These are phyloP conservation scores for Aspergillus pseudonomiae DNA, from an alignment of 2,329 filamentous ascomycete species.

Conservation along the genomic window DNA sequence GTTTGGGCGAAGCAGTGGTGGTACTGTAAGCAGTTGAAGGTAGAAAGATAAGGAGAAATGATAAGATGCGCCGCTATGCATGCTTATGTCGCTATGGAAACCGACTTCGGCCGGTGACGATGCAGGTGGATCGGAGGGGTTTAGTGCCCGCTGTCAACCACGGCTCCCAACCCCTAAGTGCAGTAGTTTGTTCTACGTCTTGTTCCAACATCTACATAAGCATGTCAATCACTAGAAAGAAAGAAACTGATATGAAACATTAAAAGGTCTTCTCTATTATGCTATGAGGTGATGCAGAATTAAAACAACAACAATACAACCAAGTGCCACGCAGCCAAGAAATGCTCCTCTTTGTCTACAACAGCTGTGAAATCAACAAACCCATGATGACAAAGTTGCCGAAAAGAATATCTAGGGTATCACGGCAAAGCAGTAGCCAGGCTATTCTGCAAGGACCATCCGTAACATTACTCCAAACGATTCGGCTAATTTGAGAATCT, in stretches of 20 bases:
- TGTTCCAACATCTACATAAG: neutral
- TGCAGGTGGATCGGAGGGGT: slow-evolving; percentile 2
- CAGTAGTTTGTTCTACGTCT: neutral
- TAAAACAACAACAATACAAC: neutral
- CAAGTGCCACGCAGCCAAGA: neutral
- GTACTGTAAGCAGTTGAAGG: neutral
- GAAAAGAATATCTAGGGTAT: slow-evolving; percentile 19
- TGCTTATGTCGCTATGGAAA: slow-evolving; percentile 27
- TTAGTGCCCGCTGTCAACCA: slow-evolving; percentile 8
- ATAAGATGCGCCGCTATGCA: neutral
- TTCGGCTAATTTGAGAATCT: slow-evolving; percentile 78
- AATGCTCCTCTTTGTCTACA: slow-evolving; percentile 4
- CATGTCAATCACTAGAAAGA: neutral
- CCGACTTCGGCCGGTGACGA: slow-evolving; percentile 5
- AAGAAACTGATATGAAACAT: neutral
- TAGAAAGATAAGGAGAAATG: neutral
- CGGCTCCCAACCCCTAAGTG: neutral
- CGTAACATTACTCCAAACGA: slow-evolving; percentile 82
- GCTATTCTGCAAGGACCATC: slow-evolving; percentile 73
- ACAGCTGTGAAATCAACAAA: neutral
- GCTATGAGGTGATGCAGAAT: neutral
- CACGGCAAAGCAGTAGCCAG: slow-evolving; percentile 11
- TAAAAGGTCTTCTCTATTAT: neutral
- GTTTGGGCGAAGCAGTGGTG: neutral
- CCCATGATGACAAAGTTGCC: neutral